Evolutionary conservation across 352 stramenopile species (phyloP), one percentile per base, ranked within the genome.

Genomic region (Phytophthora sp.): DNA sequence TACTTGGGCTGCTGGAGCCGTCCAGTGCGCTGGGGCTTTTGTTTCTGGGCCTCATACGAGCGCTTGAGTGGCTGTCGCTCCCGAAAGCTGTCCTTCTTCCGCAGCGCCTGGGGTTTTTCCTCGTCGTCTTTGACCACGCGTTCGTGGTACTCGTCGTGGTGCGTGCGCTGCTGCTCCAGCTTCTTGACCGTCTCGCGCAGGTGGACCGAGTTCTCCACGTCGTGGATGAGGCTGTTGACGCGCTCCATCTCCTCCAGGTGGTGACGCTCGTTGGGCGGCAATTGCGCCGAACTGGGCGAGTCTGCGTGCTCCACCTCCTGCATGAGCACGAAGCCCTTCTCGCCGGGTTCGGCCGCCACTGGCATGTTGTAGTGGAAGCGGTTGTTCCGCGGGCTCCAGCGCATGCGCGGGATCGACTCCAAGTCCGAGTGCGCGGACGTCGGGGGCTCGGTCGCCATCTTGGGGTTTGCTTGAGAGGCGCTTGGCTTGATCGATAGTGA

Each of bases 311-410:
- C 80, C 36, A 88, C 84, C 63, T 91, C 80, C 41, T 93, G 80
- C 35, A 93, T 54, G 52, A 93, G 63, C 50, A 91, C 82, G 62
- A 91, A 93, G 54, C 84, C 84, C 56, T 79, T 57, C 3, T 59
- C 63, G 57, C 84, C 84, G 0, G 84, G 84, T 56, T 93, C 82
- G 21, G 77, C 69, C 2, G 80, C 82, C 49, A 90, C 63, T 7
- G 82, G 84, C 59, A 91, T 66, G 44, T 77, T 89, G 71, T 78
- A 93, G 72, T 91, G 84, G 76, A 93, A 93, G 45, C 84, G 84
- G 68, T 93, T 87, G 74, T 88, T 88, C 45, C 59, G 57, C 23
- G 81, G 69, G 65, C 74, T 88, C 84, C 84, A 93, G 47, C 82
- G 84, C 53, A 93, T 54, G 7, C 84, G 84, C 35, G 84, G 84